Evolutionary conservation across 257 asterid genomes (phyloP).

Genomic region (Lycium barbarum): DNA sequence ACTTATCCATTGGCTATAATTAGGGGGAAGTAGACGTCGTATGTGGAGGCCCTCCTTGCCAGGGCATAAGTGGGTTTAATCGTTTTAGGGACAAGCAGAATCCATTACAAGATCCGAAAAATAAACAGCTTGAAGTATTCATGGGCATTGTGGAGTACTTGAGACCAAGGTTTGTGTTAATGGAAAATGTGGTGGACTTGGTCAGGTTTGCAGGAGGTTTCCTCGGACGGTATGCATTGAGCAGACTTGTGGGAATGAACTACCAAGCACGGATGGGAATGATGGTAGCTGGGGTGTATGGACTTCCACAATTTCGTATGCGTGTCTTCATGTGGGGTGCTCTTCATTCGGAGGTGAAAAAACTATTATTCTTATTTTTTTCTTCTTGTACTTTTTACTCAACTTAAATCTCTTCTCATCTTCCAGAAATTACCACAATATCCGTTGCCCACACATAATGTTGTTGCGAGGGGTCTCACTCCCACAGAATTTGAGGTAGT

Average conservation of each 20-base stretch:
- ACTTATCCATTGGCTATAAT: no score
- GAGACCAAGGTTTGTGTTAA: constrained; percentile 68
- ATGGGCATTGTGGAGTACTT: constrained; percentile 69
- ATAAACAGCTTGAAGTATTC: constrained; percentile 64
- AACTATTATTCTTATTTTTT: background rate
- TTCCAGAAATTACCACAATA: constrained; percentile 73
- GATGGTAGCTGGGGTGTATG: constrained; percentile 92
- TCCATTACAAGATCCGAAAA: constrained; percentile 70
- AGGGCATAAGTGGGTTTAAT: constrained; percentile 91
- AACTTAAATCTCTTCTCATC: constrained; percentile 12
- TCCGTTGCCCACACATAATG: constrained; percentile 84
- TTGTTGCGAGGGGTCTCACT: constrained; percentile 46
- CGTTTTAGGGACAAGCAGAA: constrained; percentile 55
- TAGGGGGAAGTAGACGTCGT: constrained; percentile 81
- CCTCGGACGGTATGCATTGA: constrained; percentile 80
- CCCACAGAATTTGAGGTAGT: constrained; percentile 79
- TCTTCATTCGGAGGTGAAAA: constrained; percentile 63
- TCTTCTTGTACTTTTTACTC: background rate
- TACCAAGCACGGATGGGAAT: constrained; percentile 82
- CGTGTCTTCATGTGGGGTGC: constrained; percentile 91
- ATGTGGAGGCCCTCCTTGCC: constrained; percentile 98
- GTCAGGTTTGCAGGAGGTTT: constrained; percentile 64
- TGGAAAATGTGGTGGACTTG: constrained; percentile 91
- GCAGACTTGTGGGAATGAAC: constrained; percentile 64
- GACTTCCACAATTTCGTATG: constrained; percentile 84